Evolutionary conservation across 331 rosid species (phyloP).

Genomic region (Cydonia oblonga): DNA sequence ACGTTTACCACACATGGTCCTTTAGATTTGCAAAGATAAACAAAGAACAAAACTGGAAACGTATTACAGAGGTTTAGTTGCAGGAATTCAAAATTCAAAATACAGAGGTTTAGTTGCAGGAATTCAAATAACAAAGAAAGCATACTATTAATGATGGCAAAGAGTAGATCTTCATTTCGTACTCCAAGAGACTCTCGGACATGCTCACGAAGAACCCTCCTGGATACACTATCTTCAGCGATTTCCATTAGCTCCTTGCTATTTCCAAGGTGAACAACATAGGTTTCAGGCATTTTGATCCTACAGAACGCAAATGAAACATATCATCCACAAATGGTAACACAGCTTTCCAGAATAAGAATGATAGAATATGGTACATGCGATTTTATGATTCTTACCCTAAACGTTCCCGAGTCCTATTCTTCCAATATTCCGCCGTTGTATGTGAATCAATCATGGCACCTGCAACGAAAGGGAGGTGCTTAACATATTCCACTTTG

Average conservation of each 20-base stretch:
- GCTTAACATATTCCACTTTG: constrained; percentile 95
- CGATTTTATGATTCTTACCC: constrained; percentile 26
- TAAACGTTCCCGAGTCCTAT: constrained; percentile 66
- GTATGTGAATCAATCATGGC: constrained; percentile 93
- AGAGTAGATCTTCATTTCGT: constrained; percentile 73
- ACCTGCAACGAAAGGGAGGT: constrained; percentile 98
- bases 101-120: too few relatives aligned
- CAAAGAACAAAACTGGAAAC: not conserved
- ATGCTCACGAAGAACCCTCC: constrained; percentile 87
- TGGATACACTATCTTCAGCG: constrained; percentile 77
- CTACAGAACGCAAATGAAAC: constrained; percentile 22
- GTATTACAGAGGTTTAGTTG: not conserved
- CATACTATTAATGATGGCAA: constrained; percentile 50
- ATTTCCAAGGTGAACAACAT: constrained; percentile 94
- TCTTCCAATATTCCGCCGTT: constrained; percentile 87
- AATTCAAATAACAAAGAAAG: constrained; percentile 1
- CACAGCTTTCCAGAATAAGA: not conserved
- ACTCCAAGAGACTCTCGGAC: constrained; percentile 81
- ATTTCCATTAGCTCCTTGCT: constrained; percentile 95
- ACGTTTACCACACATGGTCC: constrained; percentile 8
- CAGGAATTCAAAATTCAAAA: too few relatives aligned
- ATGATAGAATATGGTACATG: not conserved
- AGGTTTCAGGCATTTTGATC: constrained; percentile 78
- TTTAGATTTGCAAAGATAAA: not conserved
- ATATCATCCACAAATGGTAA: not conserved